A percentile compares a stretch with the other conserved stretches of the same genome.
phyloP scores from a whole-genome alignment of 2,329 filamentous ascomycete genomes.

The Penicillium occitanis region DNA sequence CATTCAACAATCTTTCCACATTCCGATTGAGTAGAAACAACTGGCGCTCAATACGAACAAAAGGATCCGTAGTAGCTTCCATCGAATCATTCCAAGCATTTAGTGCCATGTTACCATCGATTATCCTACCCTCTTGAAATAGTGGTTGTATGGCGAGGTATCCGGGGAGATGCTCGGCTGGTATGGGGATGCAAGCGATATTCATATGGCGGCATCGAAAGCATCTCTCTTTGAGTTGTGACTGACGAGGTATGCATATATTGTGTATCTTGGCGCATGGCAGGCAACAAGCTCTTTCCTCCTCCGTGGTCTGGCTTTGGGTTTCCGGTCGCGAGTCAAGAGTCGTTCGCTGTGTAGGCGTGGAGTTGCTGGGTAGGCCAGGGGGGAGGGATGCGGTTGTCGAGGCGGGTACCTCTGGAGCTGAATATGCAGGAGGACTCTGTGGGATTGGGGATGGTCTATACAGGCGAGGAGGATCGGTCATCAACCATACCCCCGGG shows the following conservation, averaged over 20 bases:
- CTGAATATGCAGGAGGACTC: background rate
- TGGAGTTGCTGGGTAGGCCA: background rate
- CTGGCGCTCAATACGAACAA: background rate
- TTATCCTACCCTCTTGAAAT: background rate
- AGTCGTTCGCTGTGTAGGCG: background rate
- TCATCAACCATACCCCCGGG: background rate
- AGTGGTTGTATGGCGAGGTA: background rate
- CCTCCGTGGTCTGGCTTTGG: background rate
- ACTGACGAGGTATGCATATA: background rate
- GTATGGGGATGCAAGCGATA: background rate
- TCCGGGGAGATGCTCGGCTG: background rate
- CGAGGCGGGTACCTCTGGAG: background rate
- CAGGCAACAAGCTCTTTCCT: background rate
- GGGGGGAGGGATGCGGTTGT: background rate
- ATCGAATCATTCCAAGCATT: background rate
- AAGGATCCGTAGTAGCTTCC: background rate
- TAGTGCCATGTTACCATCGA: background rate
- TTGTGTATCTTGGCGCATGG: background rate
- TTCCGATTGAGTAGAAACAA: background rate
- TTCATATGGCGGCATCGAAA: background rate
- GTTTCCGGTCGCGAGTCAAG: background rate
- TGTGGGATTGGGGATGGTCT: background rate
- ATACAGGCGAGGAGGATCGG: background rate
- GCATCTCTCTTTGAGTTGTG: background rate
- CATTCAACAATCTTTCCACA: background rate